Percentiles rank a stretch among this genome's conserved stretches.
phyloP scores from a whole-genome alignment of 75 land plant genomes.

The Adiantum capillusveneris region DNA sequence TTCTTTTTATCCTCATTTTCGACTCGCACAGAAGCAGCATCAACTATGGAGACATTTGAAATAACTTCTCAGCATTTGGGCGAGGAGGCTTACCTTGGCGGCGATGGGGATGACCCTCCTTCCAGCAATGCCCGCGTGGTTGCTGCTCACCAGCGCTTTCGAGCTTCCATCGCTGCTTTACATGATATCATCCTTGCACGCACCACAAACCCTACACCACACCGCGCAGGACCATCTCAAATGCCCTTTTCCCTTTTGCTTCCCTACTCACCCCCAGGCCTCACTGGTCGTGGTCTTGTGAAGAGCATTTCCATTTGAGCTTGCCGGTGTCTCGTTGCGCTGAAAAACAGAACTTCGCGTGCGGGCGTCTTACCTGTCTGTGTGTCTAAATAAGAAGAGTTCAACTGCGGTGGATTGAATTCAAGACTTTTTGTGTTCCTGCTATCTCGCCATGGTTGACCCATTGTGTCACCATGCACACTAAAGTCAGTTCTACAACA shows the following conservation, averaged over 20 bases:
- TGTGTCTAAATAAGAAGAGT: no score
- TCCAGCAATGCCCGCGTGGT: not conserved
- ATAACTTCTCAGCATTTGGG: slow-evolving; percentile 64
- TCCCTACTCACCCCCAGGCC: slow-evolving; percentile 39
- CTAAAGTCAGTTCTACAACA: no score
- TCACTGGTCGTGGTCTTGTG: slow-evolving; percentile 71
- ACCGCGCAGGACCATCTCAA: slow-evolving; percentile 39
- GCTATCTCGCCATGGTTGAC: no score
- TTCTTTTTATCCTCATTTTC: slow-evolving; percentile 26
- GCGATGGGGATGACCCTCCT: slow-evolving; percentile 1
- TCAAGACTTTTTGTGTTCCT: no score
- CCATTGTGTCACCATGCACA: no score
- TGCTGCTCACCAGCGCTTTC: not conserved
- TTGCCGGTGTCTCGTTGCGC: no score
- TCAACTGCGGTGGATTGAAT: no score
- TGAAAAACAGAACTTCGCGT: no score
- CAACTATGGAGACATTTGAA: slow-evolving; percentile 39
- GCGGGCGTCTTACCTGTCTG: no score
- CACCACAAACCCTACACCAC: not conserved
- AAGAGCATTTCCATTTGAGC: slow-evolving; percentile 63
- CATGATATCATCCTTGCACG: not conserved
- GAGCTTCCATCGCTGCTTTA: not conserved
- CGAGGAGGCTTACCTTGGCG: slow-evolving; percentile 76
- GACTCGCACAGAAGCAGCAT: slow-evolving; percentile 32
- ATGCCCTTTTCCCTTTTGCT: slow-evolving; percentile 59